These are phyloP conservation scores for Vigna trinervia DNA, from an alignment of 306 rosid species.

Conservation along the genomic window DNA sequence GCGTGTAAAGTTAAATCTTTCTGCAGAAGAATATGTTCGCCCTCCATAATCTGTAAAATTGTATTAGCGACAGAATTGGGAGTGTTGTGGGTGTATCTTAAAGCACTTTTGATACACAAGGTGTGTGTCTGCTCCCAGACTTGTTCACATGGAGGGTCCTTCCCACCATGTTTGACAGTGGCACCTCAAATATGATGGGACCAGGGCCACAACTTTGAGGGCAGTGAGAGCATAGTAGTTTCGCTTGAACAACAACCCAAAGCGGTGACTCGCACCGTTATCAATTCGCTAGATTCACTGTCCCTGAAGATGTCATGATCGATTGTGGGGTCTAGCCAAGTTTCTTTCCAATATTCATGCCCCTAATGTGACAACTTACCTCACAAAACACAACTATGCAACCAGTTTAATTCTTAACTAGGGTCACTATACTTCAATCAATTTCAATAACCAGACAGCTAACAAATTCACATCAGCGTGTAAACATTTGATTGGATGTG, in stretches of 20 bases:
- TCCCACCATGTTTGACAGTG: constrained; percentile 19
- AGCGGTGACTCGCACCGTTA: constrained; percentile 10
- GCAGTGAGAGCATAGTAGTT: background rate
- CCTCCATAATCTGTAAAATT: background rate
- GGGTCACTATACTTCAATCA: background rate
- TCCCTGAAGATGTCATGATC: background rate
- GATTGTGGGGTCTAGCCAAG: background rate
- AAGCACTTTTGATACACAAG: background rate
- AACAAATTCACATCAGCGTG: background rate
- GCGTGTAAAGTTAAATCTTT: background rate
- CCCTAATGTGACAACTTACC: background rate
- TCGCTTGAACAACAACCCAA: constrained; percentile 18
- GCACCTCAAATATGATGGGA: constrained; percentile 6
- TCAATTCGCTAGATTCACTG: background rate
- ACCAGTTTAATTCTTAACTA: background rate
- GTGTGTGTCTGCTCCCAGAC: background rate
- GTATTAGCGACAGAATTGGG: background rate
- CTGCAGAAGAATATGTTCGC: background rate
- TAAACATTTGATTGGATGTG: background rate
- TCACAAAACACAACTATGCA: background rate
- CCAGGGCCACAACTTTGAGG: constrained; percentile 37
- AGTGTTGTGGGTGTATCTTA: background rate
- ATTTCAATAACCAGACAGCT: background rate
- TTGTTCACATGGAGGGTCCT: constrained; percentile 46
- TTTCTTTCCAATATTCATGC: background rate